phyloP scores from a whole-genome alignment of 768 basidiomycete genomes.

The Naganishia onofrii region DNA sequence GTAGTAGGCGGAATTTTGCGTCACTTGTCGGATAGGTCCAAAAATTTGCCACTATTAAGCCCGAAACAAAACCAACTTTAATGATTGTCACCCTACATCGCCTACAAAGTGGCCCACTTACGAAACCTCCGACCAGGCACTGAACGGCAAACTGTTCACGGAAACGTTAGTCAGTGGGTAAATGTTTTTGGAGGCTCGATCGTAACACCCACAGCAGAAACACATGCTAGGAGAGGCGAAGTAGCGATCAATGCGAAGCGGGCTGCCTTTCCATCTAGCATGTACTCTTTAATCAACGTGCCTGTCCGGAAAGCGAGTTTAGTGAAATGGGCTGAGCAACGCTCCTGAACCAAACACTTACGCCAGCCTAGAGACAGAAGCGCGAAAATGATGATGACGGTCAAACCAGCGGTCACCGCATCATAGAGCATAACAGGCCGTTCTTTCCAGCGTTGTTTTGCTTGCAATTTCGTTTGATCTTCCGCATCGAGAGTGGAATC shows the following conservation, averaged over 20 bases:
- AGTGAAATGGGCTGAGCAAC: conserved; percentile 39
- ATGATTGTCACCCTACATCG: background rate
- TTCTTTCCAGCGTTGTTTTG: conserved; percentile 38
- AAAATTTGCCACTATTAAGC: conserved; percentile 46
- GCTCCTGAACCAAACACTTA: conserved; percentile 54
- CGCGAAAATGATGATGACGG: conserved; percentile 41
- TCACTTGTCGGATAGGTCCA: conserved; percentile 50
- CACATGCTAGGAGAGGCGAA: conserved; percentile 58
- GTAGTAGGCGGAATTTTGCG: conserved; percentile 49
- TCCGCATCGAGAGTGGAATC: conserved; percentile 43
- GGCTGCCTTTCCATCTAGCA: conserved; percentile 63
- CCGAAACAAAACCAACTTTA: background rate
- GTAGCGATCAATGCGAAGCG: conserved; percentile 69
- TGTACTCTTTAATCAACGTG: conserved; percentile 65
- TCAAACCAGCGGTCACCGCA: conserved; percentile 42
- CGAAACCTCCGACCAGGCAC: conserved; percentile 52
- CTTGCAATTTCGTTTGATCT: conserved; percentile 38
- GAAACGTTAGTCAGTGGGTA: too few relatives aligned
- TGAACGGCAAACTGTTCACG: conserved; percentile 6
- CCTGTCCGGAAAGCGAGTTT: conserved; percentile 50
- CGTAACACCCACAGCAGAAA: conserved; percentile 53
- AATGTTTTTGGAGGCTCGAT: too few relatives aligned
- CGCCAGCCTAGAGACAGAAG: conserved; percentile 42
- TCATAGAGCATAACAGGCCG: conserved; percentile 46
- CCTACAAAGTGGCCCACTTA: conserved; percentile 30